These are phyloP conservation scores for Carex kokanica DNA, from an alignment of 176 grass and related monocot genomes.

Conservation along the genomic window DNA sequence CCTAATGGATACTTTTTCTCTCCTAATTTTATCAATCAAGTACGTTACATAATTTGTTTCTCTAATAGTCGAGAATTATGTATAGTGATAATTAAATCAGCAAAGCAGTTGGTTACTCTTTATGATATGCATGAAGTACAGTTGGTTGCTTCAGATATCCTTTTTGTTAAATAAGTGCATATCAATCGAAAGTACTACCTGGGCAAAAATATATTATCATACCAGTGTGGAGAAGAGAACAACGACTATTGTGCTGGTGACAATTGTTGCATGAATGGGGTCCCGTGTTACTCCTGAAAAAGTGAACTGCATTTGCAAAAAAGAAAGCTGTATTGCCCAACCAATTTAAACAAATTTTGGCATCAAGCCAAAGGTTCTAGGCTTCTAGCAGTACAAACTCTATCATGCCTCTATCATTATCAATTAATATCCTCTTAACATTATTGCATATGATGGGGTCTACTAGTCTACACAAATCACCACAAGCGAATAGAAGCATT, in stretches of 20 bases:
- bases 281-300: constrained; percentile 57
- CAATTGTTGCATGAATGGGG: constrained; percentile 59
- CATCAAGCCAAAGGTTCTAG: not conserved
- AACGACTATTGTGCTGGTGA: constrained; percentile 70
- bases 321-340: constrained; percentile 20
- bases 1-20: not conserved
- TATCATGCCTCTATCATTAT: not conserved
- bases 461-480: not conserved
- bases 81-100: not conserved
- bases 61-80: not conserved
- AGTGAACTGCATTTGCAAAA: constrained; percentile 51
- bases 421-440: not conserved
- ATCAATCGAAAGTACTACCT: not conserved
- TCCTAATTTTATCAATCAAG: not conserved
- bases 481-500: not conserved
- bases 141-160: not conserved
- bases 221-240: constrained; percentile 85
- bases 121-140: not conserved
- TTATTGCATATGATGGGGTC: not conserved
- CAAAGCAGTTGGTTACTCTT: not conserved
- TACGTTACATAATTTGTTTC: constrained; percentile 1
- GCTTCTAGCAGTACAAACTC: not conserved
- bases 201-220: not conserved
- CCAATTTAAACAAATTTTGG: not conserved
- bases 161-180: not conserved